These are phyloP conservation scores for Phytophthora lateralis DNA, from an alignment of 352 stramenopile genomes.

Conservation along the genomic window DNA sequence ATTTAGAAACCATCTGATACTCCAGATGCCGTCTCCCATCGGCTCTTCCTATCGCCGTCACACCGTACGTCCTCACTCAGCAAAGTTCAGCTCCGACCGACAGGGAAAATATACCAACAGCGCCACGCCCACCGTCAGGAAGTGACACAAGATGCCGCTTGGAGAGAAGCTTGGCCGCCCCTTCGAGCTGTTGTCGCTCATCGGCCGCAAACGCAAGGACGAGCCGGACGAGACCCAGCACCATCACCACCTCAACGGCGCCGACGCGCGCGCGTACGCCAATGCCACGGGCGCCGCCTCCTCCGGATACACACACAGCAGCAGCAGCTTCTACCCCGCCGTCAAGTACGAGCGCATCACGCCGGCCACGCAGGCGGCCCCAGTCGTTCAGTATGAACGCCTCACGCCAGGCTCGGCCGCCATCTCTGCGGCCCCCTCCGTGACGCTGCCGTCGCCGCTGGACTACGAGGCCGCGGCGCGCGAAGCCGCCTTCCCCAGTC, in stretches of 20 bases:
- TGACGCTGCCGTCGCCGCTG: constrained; percentile 36
- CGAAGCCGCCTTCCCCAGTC: constrained; percentile 43
- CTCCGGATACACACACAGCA: constrained; percentile 18
- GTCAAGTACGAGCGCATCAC: constrained; percentile 62
- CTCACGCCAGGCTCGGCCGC: constrained; percentile 43
- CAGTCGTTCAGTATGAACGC: constrained; percentile 57
- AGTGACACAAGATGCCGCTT: constrained; percentile 41
- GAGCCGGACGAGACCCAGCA: constrained; percentile 18
- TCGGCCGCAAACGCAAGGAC: constrained; percentile 65
- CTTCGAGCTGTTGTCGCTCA: constrained; percentile 72
- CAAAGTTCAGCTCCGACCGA: neutral
- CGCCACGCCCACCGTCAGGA: neutral
- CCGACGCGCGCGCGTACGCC: constrained; percentile 32
- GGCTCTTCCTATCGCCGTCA: neutral
- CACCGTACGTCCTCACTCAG: neutral
- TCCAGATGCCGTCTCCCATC: neutral
- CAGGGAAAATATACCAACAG: too few species aligned
- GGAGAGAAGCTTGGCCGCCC: constrained; percentile 59
- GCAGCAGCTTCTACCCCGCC: constrained; percentile 37
- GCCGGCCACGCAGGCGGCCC: constrained; percentile 19
- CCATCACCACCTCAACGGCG: constrained; percentile 15
- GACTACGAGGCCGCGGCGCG: constrained; percentile 47
- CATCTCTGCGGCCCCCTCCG: neutral
- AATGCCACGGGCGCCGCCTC: constrained; percentile 31
- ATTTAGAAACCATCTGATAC: neutral